These are phyloP conservation scores for Ceriops zippeliana DNA, from an alignment of 345 rosid genomes.

Conservation along the genomic window DNA sequence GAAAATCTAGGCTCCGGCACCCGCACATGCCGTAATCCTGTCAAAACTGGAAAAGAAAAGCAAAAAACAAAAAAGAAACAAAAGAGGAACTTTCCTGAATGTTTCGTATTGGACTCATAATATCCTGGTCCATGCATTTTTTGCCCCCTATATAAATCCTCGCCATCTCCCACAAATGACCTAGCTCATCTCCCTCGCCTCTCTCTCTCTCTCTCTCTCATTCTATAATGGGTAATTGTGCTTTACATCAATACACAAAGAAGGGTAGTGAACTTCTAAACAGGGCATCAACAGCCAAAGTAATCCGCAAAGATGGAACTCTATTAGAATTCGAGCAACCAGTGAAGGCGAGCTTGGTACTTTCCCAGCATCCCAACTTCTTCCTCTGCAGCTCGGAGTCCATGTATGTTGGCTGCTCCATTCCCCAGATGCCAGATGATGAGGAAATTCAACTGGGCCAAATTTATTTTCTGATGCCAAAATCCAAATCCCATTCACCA, in stretches of 20 bases:
- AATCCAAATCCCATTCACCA: slow-evolving; percentile 22
- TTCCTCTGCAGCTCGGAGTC: neutral
- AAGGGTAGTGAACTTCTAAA: neutral
- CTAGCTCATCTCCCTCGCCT: neutral
- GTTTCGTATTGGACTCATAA: too few relatives aligned
- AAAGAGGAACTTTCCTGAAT: too few relatives aligned
- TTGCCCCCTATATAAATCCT: too few relatives aligned
- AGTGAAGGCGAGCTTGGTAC: slow-evolving; percentile 26
- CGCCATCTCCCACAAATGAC: too few relatives aligned
- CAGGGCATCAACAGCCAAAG: slow-evolving; percentile 26
- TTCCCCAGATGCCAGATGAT: neutral
- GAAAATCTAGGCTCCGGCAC: too few relatives aligned
- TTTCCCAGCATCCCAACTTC: slow-evolving; percentile 31
- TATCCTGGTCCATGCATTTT: too few relatives aligned
- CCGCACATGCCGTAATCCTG: too few relatives aligned
- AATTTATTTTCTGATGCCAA: slow-evolving; percentile 29
- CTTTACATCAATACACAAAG: slow-evolving; percentile 23
- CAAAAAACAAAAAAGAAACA: too few relatives aligned
- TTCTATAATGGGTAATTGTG: slow-evolving; percentile 34
- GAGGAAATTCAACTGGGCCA: neutral
- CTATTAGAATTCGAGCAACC: slow-evolving; percentile 36
- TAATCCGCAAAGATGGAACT: slow-evolving; percentile 38
- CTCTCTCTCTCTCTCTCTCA: neutral
- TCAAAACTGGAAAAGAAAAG: too few relatives aligned
- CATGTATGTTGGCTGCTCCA: neutral